Evolutionary conservation across 2,329 filamentous ascomycete species (phyloP), one percentile per base, ranked within the genome.

Genomic region (Atkinsonella hypoxylon): DNA sequence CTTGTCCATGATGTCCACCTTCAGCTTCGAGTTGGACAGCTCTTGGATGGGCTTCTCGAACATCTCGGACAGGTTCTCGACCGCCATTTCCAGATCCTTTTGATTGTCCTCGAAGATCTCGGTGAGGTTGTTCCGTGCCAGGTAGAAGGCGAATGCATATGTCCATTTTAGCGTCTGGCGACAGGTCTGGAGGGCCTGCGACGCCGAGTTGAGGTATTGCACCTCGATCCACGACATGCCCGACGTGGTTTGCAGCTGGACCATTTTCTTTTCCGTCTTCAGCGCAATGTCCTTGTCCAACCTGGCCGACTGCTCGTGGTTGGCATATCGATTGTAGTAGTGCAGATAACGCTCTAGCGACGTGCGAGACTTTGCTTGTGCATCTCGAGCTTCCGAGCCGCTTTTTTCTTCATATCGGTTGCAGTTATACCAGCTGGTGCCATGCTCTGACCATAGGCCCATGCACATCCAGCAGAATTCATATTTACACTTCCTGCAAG

Each of bases 401-500:
- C 88, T 95, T 76, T 93, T 96, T 71, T 97, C 93, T 64, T 98
- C 93, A 61, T 85, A 98, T 9, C 93, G 79, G 64, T 95, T 98
- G 77, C 93, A 98, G 68, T 95, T 98, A 74, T 98, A 98, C 93
- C 93, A 98, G 69, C 89, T 95, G 3, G 91, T 98, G 55, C 93
- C 93, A 65, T 98, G 93, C 68, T 98, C 93, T 1, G 89, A 94
- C 93, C 93, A 98, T 1, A 95, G 74, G 0, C 93, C 93, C 93
- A 98, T 98, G 63, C 93, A 98, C 87, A 98, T 97, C 93, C 93
- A 98, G 71, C 93, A 98, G 63, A 98, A 96, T 63, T 96, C 90
- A 63, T 96, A 84, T 62, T 89, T 89, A 72, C 90, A 96, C 67
- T 96, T 96, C 51, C 90, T 77, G 65, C 90, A 96, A 0, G 90